phyloP scores from a whole-genome alignment of 2,329 filamentous ascomycete genomes.

The Coleophoma crateriformis region DNA sequence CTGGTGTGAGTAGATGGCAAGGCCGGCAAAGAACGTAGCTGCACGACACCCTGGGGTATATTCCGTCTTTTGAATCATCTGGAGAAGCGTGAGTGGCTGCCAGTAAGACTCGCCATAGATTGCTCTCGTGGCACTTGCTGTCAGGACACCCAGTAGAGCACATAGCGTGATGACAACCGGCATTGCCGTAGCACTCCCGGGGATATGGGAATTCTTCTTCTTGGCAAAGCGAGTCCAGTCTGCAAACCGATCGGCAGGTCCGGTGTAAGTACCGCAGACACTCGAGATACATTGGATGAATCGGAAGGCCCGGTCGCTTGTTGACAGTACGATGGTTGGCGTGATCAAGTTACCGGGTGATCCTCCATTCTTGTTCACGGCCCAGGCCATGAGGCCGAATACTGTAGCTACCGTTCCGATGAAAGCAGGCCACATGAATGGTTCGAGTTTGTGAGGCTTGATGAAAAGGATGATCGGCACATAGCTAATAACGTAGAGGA shows the following conservation, averaged over 20 bases:
- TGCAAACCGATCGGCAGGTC: slow-evolving; percentile 3
- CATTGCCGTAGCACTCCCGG: slow-evolving; percentile 8
- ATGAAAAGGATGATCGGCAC: slow-evolving; percentile 5
- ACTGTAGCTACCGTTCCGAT: not conserved
- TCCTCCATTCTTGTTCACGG: slow-evolving; percentile 1
- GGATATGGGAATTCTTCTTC: slow-evolving; percentile 10
- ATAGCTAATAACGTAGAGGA: slow-evolving; percentile 4
- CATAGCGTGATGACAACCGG: slow-evolving; percentile 1
- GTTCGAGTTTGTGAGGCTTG: slow-evolving; percentile 2
- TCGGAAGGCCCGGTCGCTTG: slow-evolving; percentile 1
- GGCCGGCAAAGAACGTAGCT: slow-evolving; percentile 7
- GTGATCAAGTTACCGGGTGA: slow-evolving; percentile 3
- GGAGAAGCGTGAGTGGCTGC: slow-evolving; percentile 6
- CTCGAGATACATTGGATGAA: slow-evolving; percentile 2
- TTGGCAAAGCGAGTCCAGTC: slow-evolving; percentile 7
- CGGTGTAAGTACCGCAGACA: slow-evolving; percentile 2
- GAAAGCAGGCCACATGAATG: slow-evolving; percentile 5
- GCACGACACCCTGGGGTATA: slow-evolving; percentile 5
- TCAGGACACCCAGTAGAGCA: slow-evolving; percentile 3
- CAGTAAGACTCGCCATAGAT: slow-evolving; percentile 4
- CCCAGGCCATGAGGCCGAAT: slow-evolving; percentile 5
- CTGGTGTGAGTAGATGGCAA: slow-evolving; percentile 4
- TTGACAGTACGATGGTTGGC: slow-evolving; percentile 1
- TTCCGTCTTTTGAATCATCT: slow-evolving; percentile 2
- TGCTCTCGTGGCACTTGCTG: not conserved